Evolutionary conservation across 441 rosid species (phyloP), one percentile per base, ranked within the genome.

Genomic region (Populus trichocarpa): DNA sequence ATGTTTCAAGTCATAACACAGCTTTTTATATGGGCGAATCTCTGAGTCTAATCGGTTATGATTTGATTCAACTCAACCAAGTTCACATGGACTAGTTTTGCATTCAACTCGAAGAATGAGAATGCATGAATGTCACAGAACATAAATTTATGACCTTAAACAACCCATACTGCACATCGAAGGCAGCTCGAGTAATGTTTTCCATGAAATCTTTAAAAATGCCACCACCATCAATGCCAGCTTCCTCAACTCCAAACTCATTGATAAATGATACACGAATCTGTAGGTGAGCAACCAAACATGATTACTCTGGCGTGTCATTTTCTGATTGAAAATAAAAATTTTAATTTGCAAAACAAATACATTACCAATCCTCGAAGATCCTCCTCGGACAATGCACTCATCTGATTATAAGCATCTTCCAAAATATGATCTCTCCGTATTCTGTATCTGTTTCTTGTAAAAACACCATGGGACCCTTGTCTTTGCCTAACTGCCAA

Each of bases 191-290:
- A 68, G 97, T 90, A 74, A 97, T 97, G 79, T 97, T 97, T 82
- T 97, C 99, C 99, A 97, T 95, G 83, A 97, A 97, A 90, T 97
- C 99, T 89, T 97, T 97, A 87, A 97, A 97, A 84, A 97, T 97
- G 70, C 99, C 99, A 80, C 99, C 99, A 74, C 99, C 99, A 85
- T 97, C 99, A 77, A 97, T 94, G 70, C 99, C 99, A 87, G 99
- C 99, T 86, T 97, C 99, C 89, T 97, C 99, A 77, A 92, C 99
- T 84, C 99, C 99, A 81, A 93, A 90, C 85, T 97, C 99, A 83
- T 97, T 97, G 75, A 97, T 93, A 77, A 93, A 97, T 82, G 97
- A 80, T 75, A 97, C 98, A 22, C 99, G 99, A 83, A 97, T 95
- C 99, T 97, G 89, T 83, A 66, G 33, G 79, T 65, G 53, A 76